A percentile compares a stretch with the other conserved stretches of the same genome.
Evolutionary conservation across 1,284 basidiomycete genomes (phyloP).

Genomic region (Singerocomus inundabilis): DNA sequence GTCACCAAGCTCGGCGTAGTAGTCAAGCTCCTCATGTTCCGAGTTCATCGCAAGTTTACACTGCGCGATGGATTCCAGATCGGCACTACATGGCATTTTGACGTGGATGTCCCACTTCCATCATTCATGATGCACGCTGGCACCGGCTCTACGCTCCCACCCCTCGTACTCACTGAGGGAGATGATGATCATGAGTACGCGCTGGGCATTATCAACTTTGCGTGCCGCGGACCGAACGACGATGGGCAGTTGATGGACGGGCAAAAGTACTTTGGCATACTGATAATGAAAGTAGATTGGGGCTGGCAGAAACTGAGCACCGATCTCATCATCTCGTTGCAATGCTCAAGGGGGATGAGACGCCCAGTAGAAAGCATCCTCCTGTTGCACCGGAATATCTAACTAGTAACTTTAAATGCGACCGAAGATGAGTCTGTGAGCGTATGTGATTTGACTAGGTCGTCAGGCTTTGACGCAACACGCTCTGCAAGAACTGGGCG

Average conservation of each 20-base stretch:
- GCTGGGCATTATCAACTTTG: conserved; percentile 13
- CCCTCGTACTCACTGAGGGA: background rate
- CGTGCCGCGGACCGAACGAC: background rate
- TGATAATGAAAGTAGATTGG: conserved; percentile 11
- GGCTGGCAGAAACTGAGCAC: conserved; percentile 18
- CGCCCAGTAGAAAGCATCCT: background rate
- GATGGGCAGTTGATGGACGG: conserved; percentile 5
- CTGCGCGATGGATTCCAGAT: conserved; percentile 14
- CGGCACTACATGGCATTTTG: conserved; percentile 11
- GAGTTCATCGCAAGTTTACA: conserved; percentile 5
- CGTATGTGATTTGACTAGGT: no score
- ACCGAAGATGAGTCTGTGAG: no score
- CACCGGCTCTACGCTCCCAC: conserved; percentile 6
- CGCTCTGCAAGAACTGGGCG: no score
- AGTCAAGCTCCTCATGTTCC: conserved; percentile 10
- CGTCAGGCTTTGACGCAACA: no score
- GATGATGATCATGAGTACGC: conserved; percentile 10
- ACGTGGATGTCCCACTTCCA: conserved; percentile 1
- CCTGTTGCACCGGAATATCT: conserved; percentile 3
- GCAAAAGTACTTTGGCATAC: conserved; percentile 8
- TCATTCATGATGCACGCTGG: conserved; percentile 10
- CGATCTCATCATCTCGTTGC: conserved; percentile 5
- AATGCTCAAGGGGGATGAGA: background rate
- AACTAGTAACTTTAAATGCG: no score
- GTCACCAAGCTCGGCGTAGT: conserved; percentile 15